Conservation (phyloP, 345 rosid genomes). For the Lepidium didymum region DNA sequence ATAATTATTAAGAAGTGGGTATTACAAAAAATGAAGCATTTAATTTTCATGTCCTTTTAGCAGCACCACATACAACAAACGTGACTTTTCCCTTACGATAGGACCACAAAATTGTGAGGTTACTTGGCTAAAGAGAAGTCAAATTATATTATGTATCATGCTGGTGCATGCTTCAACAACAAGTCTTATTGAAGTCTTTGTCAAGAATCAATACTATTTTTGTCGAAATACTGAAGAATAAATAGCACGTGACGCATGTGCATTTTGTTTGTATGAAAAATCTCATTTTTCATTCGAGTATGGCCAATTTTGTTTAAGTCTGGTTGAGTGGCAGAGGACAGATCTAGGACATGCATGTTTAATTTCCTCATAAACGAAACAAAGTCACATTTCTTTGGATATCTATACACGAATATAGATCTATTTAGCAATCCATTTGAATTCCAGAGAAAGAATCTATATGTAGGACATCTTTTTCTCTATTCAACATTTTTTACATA, state of each 20-base stretch:
- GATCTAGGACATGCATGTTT: too few relatives aligned
- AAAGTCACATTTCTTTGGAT: too few relatives aligned
- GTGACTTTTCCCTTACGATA: neutral
- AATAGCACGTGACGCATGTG: slow-evolving; percentile 15
- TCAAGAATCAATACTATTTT: slow-evolving; percentile 23
- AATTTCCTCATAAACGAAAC: too few relatives aligned
- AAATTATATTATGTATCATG: neutral
- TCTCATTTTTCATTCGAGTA: neutral
- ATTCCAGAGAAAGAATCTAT: too few relatives aligned
- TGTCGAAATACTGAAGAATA: neutral
- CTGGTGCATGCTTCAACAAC: slow-evolving; percentile 13
- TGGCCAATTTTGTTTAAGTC: too few relatives aligned
- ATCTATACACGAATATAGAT: too few relatives aligned
- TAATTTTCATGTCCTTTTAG: neutral
- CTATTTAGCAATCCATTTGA: too few relatives aligned
- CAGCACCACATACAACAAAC: slow-evolving; percentile 11
- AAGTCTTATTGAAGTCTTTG: slow-evolving; percentile 6
- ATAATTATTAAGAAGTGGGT: neutral
- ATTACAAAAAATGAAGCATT: neutral
- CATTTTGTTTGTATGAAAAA: neutral
- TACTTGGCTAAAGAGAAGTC: neutral
- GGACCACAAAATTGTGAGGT: slow-evolving; percentile 16
- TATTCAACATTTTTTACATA: too few relatives aligned
- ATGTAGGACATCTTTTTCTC: too few relatives aligned
- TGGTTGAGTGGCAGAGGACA: too few relatives aligned